These are phyloP conservation scores for Monilinia vaccinii-corymbosi DNA, from an alignment of 2,329 filamentous ascomycete genomes.

Conservation along the genomic window DNA sequence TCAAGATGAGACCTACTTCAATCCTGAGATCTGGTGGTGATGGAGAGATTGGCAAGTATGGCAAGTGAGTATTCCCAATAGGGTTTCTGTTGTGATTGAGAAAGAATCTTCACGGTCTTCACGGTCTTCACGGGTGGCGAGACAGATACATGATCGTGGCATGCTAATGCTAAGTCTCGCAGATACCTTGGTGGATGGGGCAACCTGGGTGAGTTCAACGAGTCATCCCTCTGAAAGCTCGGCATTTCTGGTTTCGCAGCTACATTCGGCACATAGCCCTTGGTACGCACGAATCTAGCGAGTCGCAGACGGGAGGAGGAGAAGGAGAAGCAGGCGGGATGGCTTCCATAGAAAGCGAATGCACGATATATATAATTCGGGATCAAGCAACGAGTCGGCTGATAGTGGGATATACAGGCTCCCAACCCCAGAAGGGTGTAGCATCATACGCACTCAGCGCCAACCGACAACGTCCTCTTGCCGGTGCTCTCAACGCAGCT, in stretches of 20 bases:
- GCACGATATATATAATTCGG: not conserved
- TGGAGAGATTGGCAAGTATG: slow-evolving; percentile 29
- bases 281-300: not conserved
- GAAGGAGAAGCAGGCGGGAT: not conserved
- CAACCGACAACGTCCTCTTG: slow-evolving; percentile 85
- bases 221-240: slow-evolving; percentile 5
- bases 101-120: slow-evolving; percentile 8
- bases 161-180: slow-evolving; percentile 18
- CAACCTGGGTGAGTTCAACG: slow-evolving; percentile 28
- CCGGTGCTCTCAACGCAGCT: slow-evolving; percentile 67
- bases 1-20: slow-evolving; percentile 30
- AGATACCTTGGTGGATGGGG: slow-evolving; percentile 30
- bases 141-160: not conserved
- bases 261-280: not conserved
- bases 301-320: not conserved
- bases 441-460: slow-evolving; percentile 66
- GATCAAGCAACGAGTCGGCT: not conserved
- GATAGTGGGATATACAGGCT: slow-evolving; percentile 36
- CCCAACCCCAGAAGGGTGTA: slow-evolving; percentile 54
- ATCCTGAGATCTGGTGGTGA: slow-evolving; percentile 27
- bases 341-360: not conserved
- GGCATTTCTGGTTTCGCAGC: not conserved
- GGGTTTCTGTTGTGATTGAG: not conserved
- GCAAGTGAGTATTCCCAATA: slow-evolving; percentile 27
- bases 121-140: not conserved